Base-by-base conservation (phyloP, 1,284 basidiomycete genomes). In the Boletellus deceptivus region DNA sequence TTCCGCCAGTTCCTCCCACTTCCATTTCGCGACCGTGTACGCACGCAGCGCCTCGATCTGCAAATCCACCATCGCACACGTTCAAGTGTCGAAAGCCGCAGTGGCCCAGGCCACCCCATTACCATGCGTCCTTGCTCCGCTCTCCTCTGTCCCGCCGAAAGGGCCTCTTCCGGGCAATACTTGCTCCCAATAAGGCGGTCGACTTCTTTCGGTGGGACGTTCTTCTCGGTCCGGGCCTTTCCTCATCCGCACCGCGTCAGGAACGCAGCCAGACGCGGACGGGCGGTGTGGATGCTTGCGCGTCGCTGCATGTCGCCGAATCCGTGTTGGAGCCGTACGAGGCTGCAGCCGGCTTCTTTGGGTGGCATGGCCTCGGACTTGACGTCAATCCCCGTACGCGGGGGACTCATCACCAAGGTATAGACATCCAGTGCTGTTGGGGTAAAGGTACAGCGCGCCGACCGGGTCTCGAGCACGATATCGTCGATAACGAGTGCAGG, bases 51-150 rank as follows among this genome's bases (percentile, higher is more conserved):
- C 46, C 48, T 43, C 52, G 46, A 49, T 59, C 48, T 17, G 20
- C 47, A 40, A 43, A 50, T 53, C 52, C 49, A 11, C 38, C 40
- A 3, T 18, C 55, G 2, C 60, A 54, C n/a, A 37, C 49, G 24
- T 25, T 56, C 20, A 62, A 51, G 24, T 55, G 53, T 43, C 50
- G 58, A 42, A 53, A 55, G 33, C 37, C 55, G 1, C 55, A 51
- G 4, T 56, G 60, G 55, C 43, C 66, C 40, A 70, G 69, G 11
- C 67, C 64, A 11, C 64, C 64, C 24, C 62, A 70, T 24, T 70
- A 70, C 22, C 67, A 65, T 14, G 56, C 66, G 38, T 53, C 66
- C 13, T 17, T 65, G 8, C 67, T 65, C 40, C 64, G 66, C 11
- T 57, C 67, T 0, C 62, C 64, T 35, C 44, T 68, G 1, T 65